Percentiles rank a stretch among this genome's conserved stretches.
Conservation (phyloP, 2,329 filamentous ascomycete species). For the Cladophialophora exuberans region DNA sequence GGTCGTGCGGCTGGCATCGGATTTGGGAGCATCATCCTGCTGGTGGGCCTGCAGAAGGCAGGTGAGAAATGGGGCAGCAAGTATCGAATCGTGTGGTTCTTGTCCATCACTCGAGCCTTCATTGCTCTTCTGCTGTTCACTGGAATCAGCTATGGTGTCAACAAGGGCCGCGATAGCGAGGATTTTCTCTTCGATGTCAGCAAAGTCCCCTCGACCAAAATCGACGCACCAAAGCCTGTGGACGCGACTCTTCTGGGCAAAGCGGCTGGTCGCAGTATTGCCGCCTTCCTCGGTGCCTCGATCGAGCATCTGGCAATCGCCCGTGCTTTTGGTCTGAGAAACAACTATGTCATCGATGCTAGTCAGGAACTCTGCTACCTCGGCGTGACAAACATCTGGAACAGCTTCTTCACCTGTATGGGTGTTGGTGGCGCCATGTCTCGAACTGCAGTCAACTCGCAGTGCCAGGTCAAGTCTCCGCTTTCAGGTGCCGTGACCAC, state of each 20-base stretch:
- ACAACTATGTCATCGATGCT: constrained; percentile 66
- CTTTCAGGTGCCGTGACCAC: constrained; percentile 64
- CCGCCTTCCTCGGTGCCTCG: constrained; percentile 63
- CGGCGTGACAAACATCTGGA: constrained; percentile 65
- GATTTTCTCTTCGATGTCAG: constrained; percentile 62
- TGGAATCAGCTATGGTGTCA: constrained; percentile 65
- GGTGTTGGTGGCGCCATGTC: constrained; percentile 70
- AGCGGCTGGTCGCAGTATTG: constrained; percentile 59
- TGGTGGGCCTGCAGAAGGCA: constrained; percentile 60
- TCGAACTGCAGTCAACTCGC: constrained; percentile 68
- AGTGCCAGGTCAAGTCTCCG: constrained; percentile 65
- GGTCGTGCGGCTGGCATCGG: constrained; percentile 64
- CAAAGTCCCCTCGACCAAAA: constrained; percentile 60
- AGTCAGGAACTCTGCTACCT: constrained; percentile 69
- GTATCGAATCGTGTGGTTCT: constrained; percentile 61
- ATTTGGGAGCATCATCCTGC: constrained; percentile 59
- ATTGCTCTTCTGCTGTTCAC: constrained; percentile 65
- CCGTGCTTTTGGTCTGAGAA: constrained; percentile 64
- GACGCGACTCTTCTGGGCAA: constrained; percentile 54
- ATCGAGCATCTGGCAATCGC: constrained; percentile 69
- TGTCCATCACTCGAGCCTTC: constrained; percentile 64
- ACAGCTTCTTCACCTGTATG: constrained; percentile 68
- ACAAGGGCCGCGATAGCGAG: constrained; percentile 49
- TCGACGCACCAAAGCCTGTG: constrained; percentile 56
- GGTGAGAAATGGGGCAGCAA: constrained; percentile 63